Conservation (phyloP, 2,329 filamentous ascomycete genomes). For the Coniosporium tulheliwenetii region DNA sequence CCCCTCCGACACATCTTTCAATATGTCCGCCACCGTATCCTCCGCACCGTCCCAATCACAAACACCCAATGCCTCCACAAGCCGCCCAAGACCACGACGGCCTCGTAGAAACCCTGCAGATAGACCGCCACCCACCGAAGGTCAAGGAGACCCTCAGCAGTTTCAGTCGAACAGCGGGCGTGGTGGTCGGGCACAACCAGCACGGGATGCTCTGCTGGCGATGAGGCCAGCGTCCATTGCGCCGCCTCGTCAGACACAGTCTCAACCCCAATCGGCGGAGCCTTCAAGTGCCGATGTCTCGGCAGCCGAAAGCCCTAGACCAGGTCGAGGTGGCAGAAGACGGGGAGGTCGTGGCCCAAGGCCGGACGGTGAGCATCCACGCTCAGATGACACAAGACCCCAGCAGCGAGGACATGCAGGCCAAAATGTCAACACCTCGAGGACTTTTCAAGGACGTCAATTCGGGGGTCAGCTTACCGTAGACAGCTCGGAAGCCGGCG, state of each 20-base stretch:
- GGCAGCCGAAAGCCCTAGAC: slow-evolving; percentile 1
- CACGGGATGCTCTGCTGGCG: slow-evolving; percentile 9
- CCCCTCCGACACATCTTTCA: not conserved
- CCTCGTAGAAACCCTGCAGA: not conserved
- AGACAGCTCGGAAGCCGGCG: slow-evolving; percentile 7
- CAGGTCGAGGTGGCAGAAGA: slow-evolving; percentile 7
- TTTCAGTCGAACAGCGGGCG: slow-evolving; percentile 2
- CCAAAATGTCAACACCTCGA: slow-evolving; percentile 8
- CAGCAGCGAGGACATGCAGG: slow-evolving; percentile 6
- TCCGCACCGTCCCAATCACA: not conserved
- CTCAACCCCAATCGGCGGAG: slow-evolving; percentile 2
- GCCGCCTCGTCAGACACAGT: slow-evolving; percentile 4
- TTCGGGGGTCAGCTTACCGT: slow-evolving; percentile 33
- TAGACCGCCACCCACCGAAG: not conserved
- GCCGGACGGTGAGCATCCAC: not conserved
- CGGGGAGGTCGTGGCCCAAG: slow-evolving; percentile 3
- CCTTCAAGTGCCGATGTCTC: slow-evolving; percentile 3
- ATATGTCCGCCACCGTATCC: not conserved
- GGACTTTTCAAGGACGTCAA: slow-evolving; percentile 25
- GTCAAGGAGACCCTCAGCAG: not conserved
- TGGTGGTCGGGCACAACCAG: slow-evolving; percentile 5
- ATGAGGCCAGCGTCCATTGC: slow-evolving; percentile 17
- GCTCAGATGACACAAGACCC: not conserved
- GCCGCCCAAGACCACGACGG: not conserved
- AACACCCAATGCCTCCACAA: not conserved